phyloP scores from a whole-genome alignment of 2,329 filamentous ascomycete genomes.

The Trichophyton simii region DNA sequence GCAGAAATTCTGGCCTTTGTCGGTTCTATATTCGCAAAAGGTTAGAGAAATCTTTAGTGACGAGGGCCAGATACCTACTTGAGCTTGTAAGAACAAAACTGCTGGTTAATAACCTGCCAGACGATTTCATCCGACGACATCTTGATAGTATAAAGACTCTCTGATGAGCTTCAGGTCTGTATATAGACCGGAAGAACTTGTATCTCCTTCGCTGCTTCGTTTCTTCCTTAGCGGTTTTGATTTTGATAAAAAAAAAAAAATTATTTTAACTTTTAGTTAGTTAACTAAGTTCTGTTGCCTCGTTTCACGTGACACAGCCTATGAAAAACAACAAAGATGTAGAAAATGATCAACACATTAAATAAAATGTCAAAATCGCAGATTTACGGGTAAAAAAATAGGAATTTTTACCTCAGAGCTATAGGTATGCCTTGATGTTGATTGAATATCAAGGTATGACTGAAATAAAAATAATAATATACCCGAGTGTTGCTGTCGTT shows the following conservation, averaged over 20 bases:
- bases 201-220: too few relatives aligned
- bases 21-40: slow-evolving; percentile 43
- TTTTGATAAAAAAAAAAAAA: background rate
- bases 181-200: background rate
- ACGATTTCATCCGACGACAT: slow-evolving; percentile 95
- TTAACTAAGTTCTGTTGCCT: background rate
- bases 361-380: background rate
- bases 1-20: slow-evolving; percentile 85
- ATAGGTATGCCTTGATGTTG: background rate
- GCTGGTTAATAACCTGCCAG: slow-evolving; percentile 92
- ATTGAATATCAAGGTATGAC: background rate
- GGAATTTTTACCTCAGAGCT: background rate
- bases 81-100: slow-evolving; percentile 89
- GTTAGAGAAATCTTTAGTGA: background rate
- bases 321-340: background rate
- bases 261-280: background rate
- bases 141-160: slow-evolving; percentile 5
- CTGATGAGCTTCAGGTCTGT: background rate
- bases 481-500: background rate
- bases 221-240: background rate
- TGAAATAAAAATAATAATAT: background rate
- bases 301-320: background rate
- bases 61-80: slow-evolving; percentile 45
- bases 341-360: background rate
- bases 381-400: too few relatives aligned